Base-by-base conservation (phyloP, 106 monocot genomes). In the Dioscorea dumetorum region DNA sequence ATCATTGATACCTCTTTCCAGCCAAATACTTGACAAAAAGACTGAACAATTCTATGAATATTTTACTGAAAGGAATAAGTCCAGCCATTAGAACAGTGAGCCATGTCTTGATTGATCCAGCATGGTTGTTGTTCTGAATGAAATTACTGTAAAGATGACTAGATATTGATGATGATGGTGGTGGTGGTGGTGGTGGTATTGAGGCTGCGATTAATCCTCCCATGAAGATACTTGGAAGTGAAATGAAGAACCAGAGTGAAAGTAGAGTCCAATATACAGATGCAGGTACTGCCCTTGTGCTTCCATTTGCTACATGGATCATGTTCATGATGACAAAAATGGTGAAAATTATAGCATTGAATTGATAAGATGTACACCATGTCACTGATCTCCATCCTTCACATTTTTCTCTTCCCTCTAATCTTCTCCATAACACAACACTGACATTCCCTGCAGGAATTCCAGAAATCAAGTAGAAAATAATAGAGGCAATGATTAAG, bases 381-480 rank as follows among this genome's bases (percentile, higher is more conserved):
- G 78, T 54, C 53, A 79, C 68, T 1, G 73, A 67, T 32, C 68
- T 73, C 78, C 86, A 86, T 12, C 86, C 86, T 41, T 82, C 86
- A 22, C 79, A 73, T 4, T 57, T 72, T 41, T 10, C 41, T 12
- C 54, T 14, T 20, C 76, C 81, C 61, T 82, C 78, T 34, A 86
- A 69, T 72, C 79, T 82, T 21, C 75, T 72, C 86, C 86, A 86
- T 8, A 86, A 50, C 64, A 78, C 64, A 22, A 86, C 86, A 31
- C 78, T 64, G 50, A 66, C 62, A 62, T 86, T 82, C n/a, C 86
- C 86, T 31, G 79, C 78, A 10, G 62, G 69, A 50, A 79, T 79
- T 12, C 86, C 86, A n/a, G 79, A 72, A 49, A 86, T 76, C 22
- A 86, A 72, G 60, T 86, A 86, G 20, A 79, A 72, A 41, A 82